Base-by-base conservation (phyloP, 75 land plant genomes). In the Cryptomeria japonica region DNA sequence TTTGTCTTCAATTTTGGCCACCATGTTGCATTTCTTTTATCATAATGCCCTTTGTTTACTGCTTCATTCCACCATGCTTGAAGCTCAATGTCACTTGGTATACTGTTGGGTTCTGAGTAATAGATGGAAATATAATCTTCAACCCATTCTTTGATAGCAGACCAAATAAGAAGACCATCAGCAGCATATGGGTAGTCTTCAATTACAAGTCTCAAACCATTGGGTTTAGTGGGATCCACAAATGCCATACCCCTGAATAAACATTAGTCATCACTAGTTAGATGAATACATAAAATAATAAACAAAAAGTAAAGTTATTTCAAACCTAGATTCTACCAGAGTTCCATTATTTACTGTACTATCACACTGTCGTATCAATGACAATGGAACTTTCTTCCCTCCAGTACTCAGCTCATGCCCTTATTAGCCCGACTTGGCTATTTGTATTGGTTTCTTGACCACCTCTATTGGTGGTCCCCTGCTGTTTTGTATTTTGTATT, bases 161-260 rank as follows among this genome's bases (percentile, higher is more conserved):
- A 85, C 99, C 99, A 97, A 32, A 98, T 80, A 37, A 96, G 96
- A 13, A 98, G 95, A 2, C 99, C 99, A 89, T 98, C 99, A n/a
- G 97, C 91, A 18, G 99, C 99, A 90, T 97, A 98, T 28, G 99
- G 99, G 87, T 98, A 98, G 89, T 98, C 99, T 87, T 97, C 96
- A 47, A 97, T 92, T 51, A 93, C 88, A 1, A 98, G 95, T 91
- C 87, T 94, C 12, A 97, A 75, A 46, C 99, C 99, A 83, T 88
- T 61, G 4, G 94, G 93, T 86, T 83, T 82, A 28, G 93, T 87
- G 41, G 94, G 91, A 93, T 98, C 99, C 88, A 90, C 94, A 72
- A 91, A 96, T 72, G 97, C 99, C 96, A 98, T 97, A 41, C 99
- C 99, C 92, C 99, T 95, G 92, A 25, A 72, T 72, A 72, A 25